These are phyloP conservation scores for Capsicum baccatum DNA, from an alignment of 257 asterid genomes.

Conservation along the genomic window DNA sequence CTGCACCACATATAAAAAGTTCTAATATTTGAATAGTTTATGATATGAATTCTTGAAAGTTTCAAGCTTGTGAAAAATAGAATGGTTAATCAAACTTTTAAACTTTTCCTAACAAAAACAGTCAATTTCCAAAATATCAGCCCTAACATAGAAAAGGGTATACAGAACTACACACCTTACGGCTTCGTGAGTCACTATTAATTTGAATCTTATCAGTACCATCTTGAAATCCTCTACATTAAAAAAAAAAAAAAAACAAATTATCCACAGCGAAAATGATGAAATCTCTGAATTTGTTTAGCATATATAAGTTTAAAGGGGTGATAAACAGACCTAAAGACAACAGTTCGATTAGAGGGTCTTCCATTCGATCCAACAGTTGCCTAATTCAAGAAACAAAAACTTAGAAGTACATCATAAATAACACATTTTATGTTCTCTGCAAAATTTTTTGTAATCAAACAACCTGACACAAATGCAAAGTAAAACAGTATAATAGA, in stretches of 20 bases:
- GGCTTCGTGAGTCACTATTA: conserved; percentile 81
- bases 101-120: not conserved
- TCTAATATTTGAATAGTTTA: not conserved
- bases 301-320: not conserved
- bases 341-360: conserved; percentile 97
- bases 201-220: conserved; percentile 72
- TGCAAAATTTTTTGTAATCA: too few relatives aligned
- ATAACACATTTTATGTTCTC: not conserved
- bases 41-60: not conserved
- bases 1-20: not conserved
- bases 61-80: not conserved
- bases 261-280: not conserved
- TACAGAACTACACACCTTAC: conserved; percentile 56
- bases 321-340: conserved; percentile 61
- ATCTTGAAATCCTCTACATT: conserved; percentile 77
- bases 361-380: conserved; percentile 66
- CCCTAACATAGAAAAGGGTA: not conserved
- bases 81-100: not conserved
- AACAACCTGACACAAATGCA: too few relatives aligned
- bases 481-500: too few relatives aligned
- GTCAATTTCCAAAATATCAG: not conserved
- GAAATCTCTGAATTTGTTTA: not conserved
- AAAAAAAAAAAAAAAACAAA: not conserved
- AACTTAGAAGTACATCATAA: not conserved
- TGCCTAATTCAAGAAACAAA: conserved; percentile 53